Evolutionary conservation across 495 filamentous ascomycete species (phyloP), one percentile per base, ranked within the genome.

Genomic region (Pyrenopolyporus hunteri): DNA sequence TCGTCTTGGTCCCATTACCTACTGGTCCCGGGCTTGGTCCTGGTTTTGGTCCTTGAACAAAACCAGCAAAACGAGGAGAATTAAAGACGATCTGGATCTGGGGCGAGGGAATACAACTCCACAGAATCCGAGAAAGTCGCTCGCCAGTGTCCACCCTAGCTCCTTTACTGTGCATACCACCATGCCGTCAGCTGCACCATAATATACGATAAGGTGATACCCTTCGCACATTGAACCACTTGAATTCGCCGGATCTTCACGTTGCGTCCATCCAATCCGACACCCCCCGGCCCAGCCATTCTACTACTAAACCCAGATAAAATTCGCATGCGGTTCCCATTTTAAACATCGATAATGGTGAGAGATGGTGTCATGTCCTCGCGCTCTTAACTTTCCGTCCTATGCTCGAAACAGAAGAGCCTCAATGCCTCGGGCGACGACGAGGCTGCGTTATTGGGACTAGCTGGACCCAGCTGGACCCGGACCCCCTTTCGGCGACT

Each of bases 141-240:
- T 57, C 28, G 46, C 52, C 57, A 66, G 63, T 66, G 57, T 53
- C 57, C 63, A 61, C 57, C 46, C 20, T 29, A 13, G 63, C 63
- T 66, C 63, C 63, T 66, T 57, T 61, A 66, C 63, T 66, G 63
- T 66, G 57, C 63, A 66, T 66, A 46, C 14, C 45, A 66, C 57
- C 62, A 56, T 60, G 56, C 51, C 62, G 57, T 60, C 62, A 65
- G 62, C 62, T 59, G 56, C 57, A 42, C 57, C 57, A 49, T 33
- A 66, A 55, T 65, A 60, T 61, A 60, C 57, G 63, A 66, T 59
- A 66, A 57, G 57, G 57, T 66, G 57, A 60, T 61, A 66, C 62
- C 56, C 62, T 65, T 60, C 51, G 47, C 62, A 54, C 56, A 57
- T 42, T 47, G 57, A 66, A 52, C 63, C 63, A 66, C 37, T 61